phyloP scores from a whole-genome alignment of 148 eudicot genomes.

The Nepenthes mirabilis region DNA sequence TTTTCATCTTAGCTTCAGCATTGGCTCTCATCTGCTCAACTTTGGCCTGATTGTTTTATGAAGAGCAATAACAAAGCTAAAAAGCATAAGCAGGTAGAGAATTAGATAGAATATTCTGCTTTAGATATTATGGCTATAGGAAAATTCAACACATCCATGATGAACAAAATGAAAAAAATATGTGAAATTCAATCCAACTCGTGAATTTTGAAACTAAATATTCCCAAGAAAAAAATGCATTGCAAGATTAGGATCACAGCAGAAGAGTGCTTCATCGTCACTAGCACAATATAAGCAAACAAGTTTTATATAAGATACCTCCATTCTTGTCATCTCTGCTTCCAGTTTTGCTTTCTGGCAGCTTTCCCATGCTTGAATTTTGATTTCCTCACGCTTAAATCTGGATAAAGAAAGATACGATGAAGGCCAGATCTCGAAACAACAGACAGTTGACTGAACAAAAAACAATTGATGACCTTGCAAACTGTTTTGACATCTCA shows the following conservation, averaged over 20 bases:
- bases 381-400: conserved; percentile 76
- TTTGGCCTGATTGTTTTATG: background rate
- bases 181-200: too few relatives aligned
- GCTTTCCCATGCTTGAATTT: conserved; percentile 91
- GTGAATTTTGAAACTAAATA: too few relatives aligned
- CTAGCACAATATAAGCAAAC: too few relatives aligned
- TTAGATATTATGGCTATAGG: too few relatives aligned
- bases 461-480: conserved; percentile 30
- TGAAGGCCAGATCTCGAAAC: background rate
- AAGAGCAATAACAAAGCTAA: too few relatives aligned
- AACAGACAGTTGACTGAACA: background rate
- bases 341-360: conserved; percentile 77
- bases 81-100: too few relatives aligned
- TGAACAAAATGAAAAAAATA: too few relatives aligned
- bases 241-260: background rate
- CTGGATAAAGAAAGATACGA: conserved; percentile 18
- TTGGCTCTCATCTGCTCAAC: background rate
- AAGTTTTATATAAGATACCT: conserved; percentile 29
- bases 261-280: too few relatives aligned
- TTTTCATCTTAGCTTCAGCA: background rate
- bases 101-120: too few relatives aligned
- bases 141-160: too few relatives aligned
- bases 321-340: conserved; percentile 79
- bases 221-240: too few relatives aligned
- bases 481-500: conserved; percentile 68